Conservation (phyloP, 495 filamentous ascomycete species). For the Elasticomyces elasticus region DNA sequence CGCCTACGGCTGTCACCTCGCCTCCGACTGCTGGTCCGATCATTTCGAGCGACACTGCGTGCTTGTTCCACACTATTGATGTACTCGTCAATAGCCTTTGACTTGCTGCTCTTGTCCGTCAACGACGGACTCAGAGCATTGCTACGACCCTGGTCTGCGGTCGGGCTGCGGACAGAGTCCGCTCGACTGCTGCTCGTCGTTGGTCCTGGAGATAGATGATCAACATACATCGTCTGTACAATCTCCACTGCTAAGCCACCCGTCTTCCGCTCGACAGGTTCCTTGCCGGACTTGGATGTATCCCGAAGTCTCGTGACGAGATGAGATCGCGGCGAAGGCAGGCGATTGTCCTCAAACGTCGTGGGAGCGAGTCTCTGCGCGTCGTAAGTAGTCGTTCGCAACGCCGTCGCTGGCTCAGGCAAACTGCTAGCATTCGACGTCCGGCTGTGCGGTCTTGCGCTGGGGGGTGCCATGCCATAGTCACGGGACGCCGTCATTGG, state of each 20-base stretch:
- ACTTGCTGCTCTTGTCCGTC: slow-evolving; percentile 33
- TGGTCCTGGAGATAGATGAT: slow-evolving; percentile 1
- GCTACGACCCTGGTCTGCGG: neutral
- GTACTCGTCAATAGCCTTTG: slow-evolving; percentile 70
- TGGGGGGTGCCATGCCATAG: neutral
- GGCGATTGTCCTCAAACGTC: slow-evolving; percentile 3
- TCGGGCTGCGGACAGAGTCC: neutral
- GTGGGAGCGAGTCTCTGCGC: slow-evolving; percentile 4
- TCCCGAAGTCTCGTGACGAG: slow-evolving; percentile 50
- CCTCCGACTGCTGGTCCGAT: slow-evolving; percentile 40
- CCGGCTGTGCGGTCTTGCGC: neutral
- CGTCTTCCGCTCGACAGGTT: slow-evolving; percentile 71
- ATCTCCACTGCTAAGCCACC: slow-evolving; percentile 55
- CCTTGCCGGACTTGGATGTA: slow-evolving; percentile 50
- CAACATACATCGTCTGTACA: slow-evolving; percentile 13
- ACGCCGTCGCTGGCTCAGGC: slow-evolving; percentile 16
- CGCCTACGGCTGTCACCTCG: slow-evolving; percentile 30
- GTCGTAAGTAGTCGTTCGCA: slow-evolving; percentile 1
- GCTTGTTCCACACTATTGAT: slow-evolving; percentile 78
- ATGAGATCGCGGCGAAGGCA: slow-evolving; percentile 49
- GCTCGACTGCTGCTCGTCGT: neutral
- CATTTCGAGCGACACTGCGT: slow-evolving; percentile 48
- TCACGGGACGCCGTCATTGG: slow-evolving; percentile 15
- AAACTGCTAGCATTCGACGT: slow-evolving; percentile 12
- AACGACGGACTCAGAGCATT: slow-evolving; percentile 25